Evolutionary conservation across 2,329 filamentous ascomycete genomes (phyloP), one percentile per base, ranked within the genome.

Genomic region (Epichloe hybrida): DNA sequence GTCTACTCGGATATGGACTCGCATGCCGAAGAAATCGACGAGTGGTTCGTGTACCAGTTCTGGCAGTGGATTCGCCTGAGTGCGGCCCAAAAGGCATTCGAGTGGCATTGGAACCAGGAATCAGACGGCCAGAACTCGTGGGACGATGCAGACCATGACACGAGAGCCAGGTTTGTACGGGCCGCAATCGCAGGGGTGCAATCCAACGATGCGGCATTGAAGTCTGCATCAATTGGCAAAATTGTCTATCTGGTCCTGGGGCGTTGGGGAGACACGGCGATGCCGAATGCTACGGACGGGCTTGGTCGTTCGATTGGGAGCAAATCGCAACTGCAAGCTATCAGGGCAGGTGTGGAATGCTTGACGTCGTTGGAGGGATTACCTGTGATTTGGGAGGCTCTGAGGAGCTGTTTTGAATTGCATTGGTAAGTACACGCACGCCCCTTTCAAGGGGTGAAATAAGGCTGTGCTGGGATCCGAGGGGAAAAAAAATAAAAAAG

Each of bases 1-100:
- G 79, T 79, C 55, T 91, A 91, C 69, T 72, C 77, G 27, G 86
- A 91, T 65, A 77, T 78, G 51, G 82, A 83, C 21, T 72, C 80
- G 0, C 84, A 95, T 59, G 81, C 86, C 17, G 88, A 93, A 56
- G 93, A 98, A 71, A 75, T 98, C 46, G 88, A 97, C 64, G 93
- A 98, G 69, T 98, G 93, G 93, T 98, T 98, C 67, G 82, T 84
- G 49, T 96, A 97, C 68, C 85, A 86, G 59, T 83, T 88, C 55
- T 86, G 86, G 67, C 90, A 97, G 64, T 86, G 87, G 69, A 77
- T 84, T 45, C 83, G 90, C 60, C 73, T 96, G 46, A 77, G 86
- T 49, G 79, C 83, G 49, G 83, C 86, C 20, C 86, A 87, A 61
- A 75, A 80, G 38, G 81, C 83, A 2, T 97, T 95, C 62, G 80